phyloP scores from a whole-genome alignment of 345 rosid genomes.

The Aquilaria malaccensis region DNA sequence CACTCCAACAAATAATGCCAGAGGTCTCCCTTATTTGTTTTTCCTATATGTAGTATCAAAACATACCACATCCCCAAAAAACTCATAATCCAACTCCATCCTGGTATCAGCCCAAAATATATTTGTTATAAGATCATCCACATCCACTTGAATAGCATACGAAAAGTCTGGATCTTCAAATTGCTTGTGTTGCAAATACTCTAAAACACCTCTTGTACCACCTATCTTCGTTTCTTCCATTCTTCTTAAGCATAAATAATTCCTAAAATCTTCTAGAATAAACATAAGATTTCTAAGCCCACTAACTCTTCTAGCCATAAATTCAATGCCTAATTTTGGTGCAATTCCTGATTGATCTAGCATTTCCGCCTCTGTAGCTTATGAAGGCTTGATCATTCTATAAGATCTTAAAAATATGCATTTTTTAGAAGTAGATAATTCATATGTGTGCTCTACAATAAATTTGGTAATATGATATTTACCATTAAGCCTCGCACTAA shows the following conservation, averaged over 20 bases:
- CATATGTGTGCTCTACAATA: background rate
- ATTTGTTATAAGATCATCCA: conserved; percentile 28
- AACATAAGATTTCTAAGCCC: background rate
- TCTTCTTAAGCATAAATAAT: background rate
- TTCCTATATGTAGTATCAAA: conserved; percentile 25
- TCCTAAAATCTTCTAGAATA: background rate
- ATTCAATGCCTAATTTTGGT: background rate
- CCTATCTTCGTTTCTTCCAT: background rate
- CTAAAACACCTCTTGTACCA: background rate
- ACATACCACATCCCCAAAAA: conserved; percentile 30
- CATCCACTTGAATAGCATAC: conserved; percentile 27
- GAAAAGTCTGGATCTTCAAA: conserved; percentile 14
- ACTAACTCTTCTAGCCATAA: background rate
- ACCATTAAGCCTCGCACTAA: background rate
- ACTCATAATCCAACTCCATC: conserved; percentile 27
- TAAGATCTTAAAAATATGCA: background rate
- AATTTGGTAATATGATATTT: background rate
- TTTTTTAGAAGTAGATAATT: background rate
- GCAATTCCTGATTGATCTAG: background rate
- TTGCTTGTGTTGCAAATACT: background rate
- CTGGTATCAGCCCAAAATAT: conserved; percentile 27
- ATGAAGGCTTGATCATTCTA: background rate
- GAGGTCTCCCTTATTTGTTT: conserved; percentile 19
- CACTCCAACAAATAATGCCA: conserved; percentile 26
- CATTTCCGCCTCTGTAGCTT: background rate